Base-by-base conservation (phyloP, 2,329 filamentous ascomycete species). In the Penicillium sp. region DNA sequence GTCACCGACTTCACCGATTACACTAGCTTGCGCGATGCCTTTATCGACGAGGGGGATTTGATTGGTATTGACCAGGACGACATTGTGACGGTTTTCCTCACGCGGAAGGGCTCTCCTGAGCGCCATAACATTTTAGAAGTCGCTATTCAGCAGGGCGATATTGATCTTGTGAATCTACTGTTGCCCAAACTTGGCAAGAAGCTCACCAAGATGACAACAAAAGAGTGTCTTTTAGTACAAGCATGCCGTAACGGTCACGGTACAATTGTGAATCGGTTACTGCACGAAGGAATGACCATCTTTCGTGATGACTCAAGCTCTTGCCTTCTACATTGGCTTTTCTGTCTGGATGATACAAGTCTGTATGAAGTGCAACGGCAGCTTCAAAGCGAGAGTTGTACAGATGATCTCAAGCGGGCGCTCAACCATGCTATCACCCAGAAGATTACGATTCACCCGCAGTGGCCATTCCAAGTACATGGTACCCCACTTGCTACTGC, bases 401-500 rank as follows among this genome's bases (percentile, higher is more conserved):
- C 21, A 27, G 10, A 11, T n/a, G 25, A 52, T 26, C 39, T 55
- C 19, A 16, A 33, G 26, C 13, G 5, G n/a, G 44, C 19, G 14
- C 19, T 59, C 31, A 26, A 53, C 31, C 11, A 33, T 43, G 43
- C 53, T 10, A 50, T 19, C 23, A 39, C 37, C 2, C 27, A 51
- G 14, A 50, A 42, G 13, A 29, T 45, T 23, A 16, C 26, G 1
- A 39, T 60, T 4, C 54, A 60, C 26, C 50, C 57, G 16, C 57
- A 60, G n/a, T 60, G 57, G 57, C 57, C 57, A 29, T 60, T 60
- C 16, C 45, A 51, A 27, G 23, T 60, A 4, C 26, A 57, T 39
- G 54, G 57, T 14, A 44, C 50, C 13, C 54, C 57, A 33, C 57
- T 60, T 31, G 54, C 54, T 27, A 48, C 43, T 8, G 57, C 54